phyloP scores from a whole-genome alignment of 139 green algal genomes.

The Haematococcus lacustris region DNA sequence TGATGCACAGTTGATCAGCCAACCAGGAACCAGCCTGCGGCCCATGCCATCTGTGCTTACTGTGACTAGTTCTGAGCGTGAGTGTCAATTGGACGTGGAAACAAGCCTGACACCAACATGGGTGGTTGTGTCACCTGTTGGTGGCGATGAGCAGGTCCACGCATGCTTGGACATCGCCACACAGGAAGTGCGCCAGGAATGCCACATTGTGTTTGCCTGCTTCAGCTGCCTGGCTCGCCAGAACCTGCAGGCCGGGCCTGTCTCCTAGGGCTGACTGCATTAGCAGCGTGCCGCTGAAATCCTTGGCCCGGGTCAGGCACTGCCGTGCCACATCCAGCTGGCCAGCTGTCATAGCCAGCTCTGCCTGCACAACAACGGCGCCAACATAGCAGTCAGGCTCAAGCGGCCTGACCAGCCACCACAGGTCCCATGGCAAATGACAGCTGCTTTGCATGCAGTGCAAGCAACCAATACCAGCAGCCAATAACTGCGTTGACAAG shows the following conservation, averaged over 20 bases:
- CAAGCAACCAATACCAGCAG: not conserved
- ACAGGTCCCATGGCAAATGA: no score
- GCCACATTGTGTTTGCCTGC: slow-evolving; percentile 80
- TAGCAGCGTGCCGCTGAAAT: slow-evolving; percentile 86
- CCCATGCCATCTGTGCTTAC: no score
- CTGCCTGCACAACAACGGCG: slow-evolving; percentile 25
- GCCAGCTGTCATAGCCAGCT: slow-evolving; percentile 73
- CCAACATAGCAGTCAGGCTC: no score
- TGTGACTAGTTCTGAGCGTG: no score
- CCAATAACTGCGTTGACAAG: not conserved
- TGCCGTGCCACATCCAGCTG: slow-evolving; percentile 53
- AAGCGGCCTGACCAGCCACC: no score
- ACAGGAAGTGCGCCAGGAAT: slow-evolving; percentile 83
- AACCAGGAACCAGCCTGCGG: no score
- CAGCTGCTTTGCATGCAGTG: no score
- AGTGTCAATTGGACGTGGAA: no score
- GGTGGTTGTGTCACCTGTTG: slow-evolving; percentile 29
- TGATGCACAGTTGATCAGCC: no score
- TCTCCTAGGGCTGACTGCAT: slow-evolving; percentile 31
- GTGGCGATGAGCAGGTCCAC: slow-evolving; percentile 62
- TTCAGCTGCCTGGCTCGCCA: slow-evolving; percentile 30
- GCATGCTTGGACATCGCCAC: slow-evolving; percentile 71
- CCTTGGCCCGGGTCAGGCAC: slow-evolving; percentile 68
- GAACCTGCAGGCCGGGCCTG: slow-evolving; percentile 28
- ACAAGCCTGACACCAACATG: no score